Percentiles rank a stretch among this genome's conserved stretches.
Evolutionary conservation across 768 basidiomycete genomes (phyloP).

Genomic region (Tulasnella sp.): DNA sequence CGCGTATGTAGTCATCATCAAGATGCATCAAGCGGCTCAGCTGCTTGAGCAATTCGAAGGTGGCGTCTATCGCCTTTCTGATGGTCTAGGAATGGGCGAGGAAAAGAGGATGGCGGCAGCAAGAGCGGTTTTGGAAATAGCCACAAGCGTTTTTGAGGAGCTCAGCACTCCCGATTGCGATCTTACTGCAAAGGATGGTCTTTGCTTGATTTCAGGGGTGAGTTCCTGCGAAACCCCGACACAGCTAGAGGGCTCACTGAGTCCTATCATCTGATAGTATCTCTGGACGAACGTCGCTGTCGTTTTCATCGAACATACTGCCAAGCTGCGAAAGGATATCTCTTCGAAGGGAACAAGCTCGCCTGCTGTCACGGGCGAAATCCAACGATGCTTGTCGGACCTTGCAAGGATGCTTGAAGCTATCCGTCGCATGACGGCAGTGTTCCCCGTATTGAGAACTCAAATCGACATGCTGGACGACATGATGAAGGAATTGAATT

Average conservation of each 20-base stretch:
- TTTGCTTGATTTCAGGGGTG: slow-evolving; percentile 19
- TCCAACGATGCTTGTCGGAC: slow-evolving; percentile 3
- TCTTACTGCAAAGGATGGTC: slow-evolving; percentile 14
- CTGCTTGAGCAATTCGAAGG: slow-evolving; percentile 16
- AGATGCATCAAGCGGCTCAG: slow-evolving; percentile 26
- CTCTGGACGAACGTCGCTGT: slow-evolving; percentile 21
- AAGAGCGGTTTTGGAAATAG: background rate
- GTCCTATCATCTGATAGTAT: background rate
- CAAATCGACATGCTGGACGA: background rate
- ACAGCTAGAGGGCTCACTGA: background rate
- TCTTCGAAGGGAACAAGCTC: background rate
- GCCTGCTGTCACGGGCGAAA: background rate
- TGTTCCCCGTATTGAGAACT: slow-evolving; percentile 10
- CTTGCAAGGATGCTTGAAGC: slow-evolving; percentile 1
- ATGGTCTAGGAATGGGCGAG: background rate
- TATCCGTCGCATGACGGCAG: background rate
- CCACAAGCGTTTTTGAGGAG: slow-evolving; percentile 6
- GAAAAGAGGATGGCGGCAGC: slow-evolving; percentile 22
- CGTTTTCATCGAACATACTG: slow-evolving; percentile 5
- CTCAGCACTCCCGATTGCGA: slow-evolving; percentile 14
- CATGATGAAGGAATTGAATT: slow-evolving; percentile 15
- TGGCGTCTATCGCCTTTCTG: background rate
- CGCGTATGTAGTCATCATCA: slow-evolving; percentile 21
- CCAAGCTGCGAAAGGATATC: background rate
- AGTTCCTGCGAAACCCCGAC: background rate